phyloP scores from a whole-genome alignment of 169 alveolate genomes.

The Plasmodium sp. region DNA sequence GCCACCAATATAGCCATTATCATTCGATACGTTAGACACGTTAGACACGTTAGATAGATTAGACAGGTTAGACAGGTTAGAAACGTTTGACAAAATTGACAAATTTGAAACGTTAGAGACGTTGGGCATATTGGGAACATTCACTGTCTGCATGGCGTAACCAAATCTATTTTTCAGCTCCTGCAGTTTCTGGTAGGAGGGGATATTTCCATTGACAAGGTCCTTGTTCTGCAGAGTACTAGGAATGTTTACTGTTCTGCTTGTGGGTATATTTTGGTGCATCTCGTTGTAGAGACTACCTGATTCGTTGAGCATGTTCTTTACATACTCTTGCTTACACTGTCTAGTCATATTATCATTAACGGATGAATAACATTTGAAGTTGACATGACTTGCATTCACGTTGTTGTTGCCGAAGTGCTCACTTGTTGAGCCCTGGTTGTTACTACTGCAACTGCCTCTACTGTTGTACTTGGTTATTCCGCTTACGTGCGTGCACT shows the following conservation, averaged over 20 bases:
- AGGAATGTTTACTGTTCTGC: constrained; percentile 2
- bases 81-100: background rate
- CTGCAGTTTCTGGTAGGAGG: constrained; percentile 5
- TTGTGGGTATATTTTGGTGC: background rate
- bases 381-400: background rate
- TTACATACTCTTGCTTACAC: background rate
- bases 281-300: background rate
- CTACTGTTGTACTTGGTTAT: background rate
- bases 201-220: background rate
- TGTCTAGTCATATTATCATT: background rate
- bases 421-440: background rate
- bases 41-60: background rate
- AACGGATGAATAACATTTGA: background rate
- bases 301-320: background rate
- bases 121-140: background rate
- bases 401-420: background rate
- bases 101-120: background rate
- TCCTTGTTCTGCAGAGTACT: constrained; percentile 1
- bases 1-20: background rate
- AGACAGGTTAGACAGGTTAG: constrained; percentile 2
- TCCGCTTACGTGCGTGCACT: background rate
- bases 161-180: constrained; percentile 6
- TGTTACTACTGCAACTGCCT: background rate
- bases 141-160: background rate
- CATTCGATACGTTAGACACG: background rate